Percentiles rank a stretch among this genome's conserved stretches.
Conservation (phyloP, 129 eudicot species). For the Flaveria robusta region DNA sequence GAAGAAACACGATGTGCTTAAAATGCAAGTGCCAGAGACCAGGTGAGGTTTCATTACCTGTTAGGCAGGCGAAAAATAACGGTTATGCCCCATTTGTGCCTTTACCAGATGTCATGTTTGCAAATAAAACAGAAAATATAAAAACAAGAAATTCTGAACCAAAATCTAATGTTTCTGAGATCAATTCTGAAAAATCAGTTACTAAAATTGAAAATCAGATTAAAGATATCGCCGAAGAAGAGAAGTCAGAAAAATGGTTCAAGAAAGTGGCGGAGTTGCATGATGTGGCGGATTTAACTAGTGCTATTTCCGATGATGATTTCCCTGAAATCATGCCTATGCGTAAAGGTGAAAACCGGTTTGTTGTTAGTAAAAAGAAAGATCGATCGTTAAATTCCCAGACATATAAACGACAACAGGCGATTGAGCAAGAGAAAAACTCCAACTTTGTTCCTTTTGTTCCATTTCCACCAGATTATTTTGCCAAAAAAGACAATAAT, state of each 20-base stretch:
- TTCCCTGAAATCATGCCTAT: slow-evolving; percentile 85
- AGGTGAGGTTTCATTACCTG: slow-evolving; percentile 36
- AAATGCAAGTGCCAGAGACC: slow-evolving; percentile 78
- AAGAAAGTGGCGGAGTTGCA: slow-evolving; percentile 60
- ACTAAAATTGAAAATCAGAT: slow-evolving; percentile 14
- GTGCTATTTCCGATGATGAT: slow-evolving; percentile 58
- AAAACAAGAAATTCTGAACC: slow-evolving; percentile 18
- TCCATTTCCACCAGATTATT: slow-evolving; percentile 91
- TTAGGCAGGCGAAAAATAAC: slow-evolving; percentile 38
- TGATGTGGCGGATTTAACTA: slow-evolving; percentile 46
- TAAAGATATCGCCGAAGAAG: slow-evolving; percentile 43
- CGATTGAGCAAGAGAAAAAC: slow-evolving; percentile 32
- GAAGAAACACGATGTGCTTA: slow-evolving; percentile 65
- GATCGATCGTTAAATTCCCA: slow-evolving; percentile 74
- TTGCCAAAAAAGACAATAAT: slow-evolving; percentile 53
- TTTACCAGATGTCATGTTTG: slow-evolving; percentile 49
- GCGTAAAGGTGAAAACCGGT: slow-evolving; percentile 77
- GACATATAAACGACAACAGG: slow-evolving; percentile 48
- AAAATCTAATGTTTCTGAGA: slow-evolving; percentile 18
- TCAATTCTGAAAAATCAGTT: slow-evolving; percentile 31
- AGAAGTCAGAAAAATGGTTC: slow-evolving; percentile 68
- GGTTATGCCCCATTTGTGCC: slow-evolving; percentile 58
- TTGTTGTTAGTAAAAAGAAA: slow-evolving; percentile 77
- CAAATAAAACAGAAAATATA: slow-evolving; percentile 34
- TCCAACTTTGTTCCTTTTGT: slow-evolving; percentile 79